These are phyloP conservation scores for Mallotus japonicus DNA, from an alignment of 441 rosid genomes.

Conservation along the genomic window DNA sequence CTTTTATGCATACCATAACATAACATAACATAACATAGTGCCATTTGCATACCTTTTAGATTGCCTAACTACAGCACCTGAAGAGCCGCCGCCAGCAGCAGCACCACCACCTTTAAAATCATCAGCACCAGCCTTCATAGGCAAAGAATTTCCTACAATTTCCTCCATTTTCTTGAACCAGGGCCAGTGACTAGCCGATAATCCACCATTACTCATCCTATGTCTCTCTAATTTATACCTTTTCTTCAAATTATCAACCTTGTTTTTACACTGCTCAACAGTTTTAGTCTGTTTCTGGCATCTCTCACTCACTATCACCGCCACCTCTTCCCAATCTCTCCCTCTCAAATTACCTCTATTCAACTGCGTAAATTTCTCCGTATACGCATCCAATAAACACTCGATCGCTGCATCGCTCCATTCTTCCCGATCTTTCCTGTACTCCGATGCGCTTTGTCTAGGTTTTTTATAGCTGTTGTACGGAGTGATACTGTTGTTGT, in stretches of 20 bases:
- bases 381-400: constrained; percentile 64
- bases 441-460: constrained; percentile 24
- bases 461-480: constrained; percentile 43
- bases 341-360: constrained; percentile 87
- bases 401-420: constrained; percentile 90
- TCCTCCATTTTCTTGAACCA: constrained; percentile 93
- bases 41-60: constrained; percentile 49
- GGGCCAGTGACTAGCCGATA: constrained; percentile 76
- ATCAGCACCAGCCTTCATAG: constrained; percentile 11
- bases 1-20: too few species aligned
- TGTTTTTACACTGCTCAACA: constrained; percentile 97
- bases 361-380: constrained; percentile 70
- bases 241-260: constrained; percentile 91
- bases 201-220: constrained; percentile 59
- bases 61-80: constrained; percentile 33
- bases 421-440: constrained; percentile 84
- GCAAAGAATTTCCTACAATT: constrained; percentile 63
- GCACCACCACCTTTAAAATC: constrained; percentile 27
- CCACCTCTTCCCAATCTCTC: constrained; percentile 97
- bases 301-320: constrained; percentile 67
- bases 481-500: constrained; percentile 15
- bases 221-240: constrained; percentile 84
- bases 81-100: constrained; percentile 16
- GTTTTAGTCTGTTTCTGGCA: constrained; percentile 60
- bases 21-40: too few species aligned